These are phyloP conservation scores for Tetrapisispora taiwanensis DNA, from an alignment of 805 yeast genomes.

Conservation along the genomic window DNA sequence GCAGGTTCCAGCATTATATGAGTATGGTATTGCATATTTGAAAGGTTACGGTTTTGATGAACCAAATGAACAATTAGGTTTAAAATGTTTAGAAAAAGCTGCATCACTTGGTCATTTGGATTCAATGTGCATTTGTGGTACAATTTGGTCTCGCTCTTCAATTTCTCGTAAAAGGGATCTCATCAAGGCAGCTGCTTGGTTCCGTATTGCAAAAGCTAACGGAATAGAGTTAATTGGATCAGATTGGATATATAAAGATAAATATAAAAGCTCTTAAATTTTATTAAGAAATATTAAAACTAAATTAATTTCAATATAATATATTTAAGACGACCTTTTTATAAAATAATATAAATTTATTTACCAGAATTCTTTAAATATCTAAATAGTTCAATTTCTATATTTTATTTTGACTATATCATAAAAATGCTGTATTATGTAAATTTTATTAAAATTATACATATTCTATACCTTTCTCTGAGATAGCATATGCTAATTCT, in stretches of 20 bases:
- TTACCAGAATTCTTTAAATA: no score
- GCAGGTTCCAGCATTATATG: slow-evolving; percentile 43
- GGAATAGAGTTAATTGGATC: slow-evolving; percentile 58
- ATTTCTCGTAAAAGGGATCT: slow-evolving; percentile 45
- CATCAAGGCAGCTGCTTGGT: slow-evolving; percentile 58
- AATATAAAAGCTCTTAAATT: slow-evolving; percentile 34
- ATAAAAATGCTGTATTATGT: no score
- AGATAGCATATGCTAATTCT: slow-evolving; percentile 18
- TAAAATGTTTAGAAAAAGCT: slow-evolving; percentile 50
- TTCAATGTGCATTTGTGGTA: slow-evolving; percentile 61
- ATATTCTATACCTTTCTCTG: slow-evolving; percentile 20
- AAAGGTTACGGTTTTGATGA: slow-evolving; percentile 43
- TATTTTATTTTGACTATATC: no score
- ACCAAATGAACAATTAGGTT: slow-evolving; percentile 46
- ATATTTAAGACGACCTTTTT: no score
- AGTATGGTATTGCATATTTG: slow-evolving; percentile 47
- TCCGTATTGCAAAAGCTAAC: slow-evolving; percentile 50
- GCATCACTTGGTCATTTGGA: slow-evolving; percentile 59
- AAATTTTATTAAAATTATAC: neutral
- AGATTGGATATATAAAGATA: slow-evolving; percentile 66
- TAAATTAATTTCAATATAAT: no score
- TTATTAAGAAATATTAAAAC: no score
- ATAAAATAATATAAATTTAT: no score
- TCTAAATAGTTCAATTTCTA: no score
- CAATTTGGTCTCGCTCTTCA: slow-evolving; percentile 52